phyloP scores from a whole-genome alignment of 306 rosid species.

The Inga laurina region DNA sequence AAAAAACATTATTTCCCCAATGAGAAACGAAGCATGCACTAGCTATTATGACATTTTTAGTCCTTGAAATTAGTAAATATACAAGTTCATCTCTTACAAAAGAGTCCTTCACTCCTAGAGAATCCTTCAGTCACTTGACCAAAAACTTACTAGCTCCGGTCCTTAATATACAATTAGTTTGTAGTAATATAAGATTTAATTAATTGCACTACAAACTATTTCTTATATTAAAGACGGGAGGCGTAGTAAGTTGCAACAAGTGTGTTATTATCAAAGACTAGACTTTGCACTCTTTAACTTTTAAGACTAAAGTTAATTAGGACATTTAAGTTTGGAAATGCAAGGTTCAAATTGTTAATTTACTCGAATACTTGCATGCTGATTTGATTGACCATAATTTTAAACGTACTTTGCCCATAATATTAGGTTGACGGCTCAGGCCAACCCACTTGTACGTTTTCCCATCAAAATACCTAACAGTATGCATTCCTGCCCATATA shows the following conservation, averaged over 20 bases:
- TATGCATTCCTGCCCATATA: constrained; percentile 99
- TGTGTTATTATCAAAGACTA: background rate
- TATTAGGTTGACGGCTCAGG: constrained; percentile 96
- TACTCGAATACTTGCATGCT: background rate
- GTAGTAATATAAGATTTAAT: no score
- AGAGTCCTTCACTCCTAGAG: background rate
- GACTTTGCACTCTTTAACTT: background rate
- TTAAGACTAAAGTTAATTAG: background rate
- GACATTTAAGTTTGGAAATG: background rate
- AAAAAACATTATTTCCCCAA: background rate
- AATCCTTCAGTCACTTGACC: background rate
- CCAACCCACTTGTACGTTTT: constrained; percentile 99
- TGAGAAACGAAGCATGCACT: background rate
- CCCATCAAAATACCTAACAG: constrained; percentile 95
- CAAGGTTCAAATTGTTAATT: background rate
- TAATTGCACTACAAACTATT: no score
- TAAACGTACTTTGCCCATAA: constrained; percentile 77
- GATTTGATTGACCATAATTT: constrained; percentile 12
- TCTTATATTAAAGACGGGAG: no score
- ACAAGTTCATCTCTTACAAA: background rate
- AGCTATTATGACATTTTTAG: background rate
- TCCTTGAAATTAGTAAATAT: background rate
- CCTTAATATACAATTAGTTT: no score
- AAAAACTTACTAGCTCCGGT: no score
- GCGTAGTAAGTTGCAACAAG: background rate